Evolutionary conservation across 176 grass and related monocot species (phyloP).

Genomic region (Stipa capillata): DNA sequence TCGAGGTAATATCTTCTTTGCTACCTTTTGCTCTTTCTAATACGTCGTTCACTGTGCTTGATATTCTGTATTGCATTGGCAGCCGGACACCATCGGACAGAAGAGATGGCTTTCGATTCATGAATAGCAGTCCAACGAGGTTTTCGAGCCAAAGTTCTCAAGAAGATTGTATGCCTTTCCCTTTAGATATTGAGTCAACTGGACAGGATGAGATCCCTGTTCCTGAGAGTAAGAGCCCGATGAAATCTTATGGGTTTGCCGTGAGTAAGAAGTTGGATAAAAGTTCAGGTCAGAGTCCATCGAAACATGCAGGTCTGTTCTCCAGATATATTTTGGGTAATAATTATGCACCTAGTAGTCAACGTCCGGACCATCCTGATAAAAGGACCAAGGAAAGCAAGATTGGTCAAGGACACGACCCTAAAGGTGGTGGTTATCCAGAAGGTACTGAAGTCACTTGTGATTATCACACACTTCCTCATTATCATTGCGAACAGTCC

Average conservation of each 20-base stretch:
- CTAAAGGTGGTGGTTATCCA: constrained; percentile 23
- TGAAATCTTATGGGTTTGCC: constrained; percentile 44
- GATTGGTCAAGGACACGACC: constrained; percentile 8
- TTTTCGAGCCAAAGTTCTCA: constrained; percentile 60
- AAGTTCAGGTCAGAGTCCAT: constrained; percentile 44
- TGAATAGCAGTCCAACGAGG: constrained; percentile 44
- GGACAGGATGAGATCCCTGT: constrained; percentile 51
- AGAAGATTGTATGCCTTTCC: constrained; percentile 89
- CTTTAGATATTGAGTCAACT: constrained; percentile 62
- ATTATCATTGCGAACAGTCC: constrained; percentile 1
- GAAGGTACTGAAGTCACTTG: constrained; percentile 47
- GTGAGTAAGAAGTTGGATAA: constrained; percentile 46
- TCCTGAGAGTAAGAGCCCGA: constrained; percentile 27
- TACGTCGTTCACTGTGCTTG: constrained; percentile 4
- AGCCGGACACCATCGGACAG: constrained; percentile 40
- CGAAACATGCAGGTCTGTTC: constrained; percentile 44
- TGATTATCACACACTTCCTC: constrained; percentile 27
- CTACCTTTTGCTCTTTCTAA: neutral
- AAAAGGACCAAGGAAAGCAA: constrained; percentile 45
- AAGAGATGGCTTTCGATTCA: constrained; percentile 43
- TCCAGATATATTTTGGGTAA: constrained; percentile 59
- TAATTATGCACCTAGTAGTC: constrained; percentile 27
- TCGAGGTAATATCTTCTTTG: constrained; percentile 44
- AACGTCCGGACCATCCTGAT: constrained; percentile 26
- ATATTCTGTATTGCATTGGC: constrained; percentile 23